These are phyloP conservation scores for Lentithecium fluviatile DNA, from an alignment of 495 filamentous ascomycete genomes.

Conservation along the genomic window DNA sequence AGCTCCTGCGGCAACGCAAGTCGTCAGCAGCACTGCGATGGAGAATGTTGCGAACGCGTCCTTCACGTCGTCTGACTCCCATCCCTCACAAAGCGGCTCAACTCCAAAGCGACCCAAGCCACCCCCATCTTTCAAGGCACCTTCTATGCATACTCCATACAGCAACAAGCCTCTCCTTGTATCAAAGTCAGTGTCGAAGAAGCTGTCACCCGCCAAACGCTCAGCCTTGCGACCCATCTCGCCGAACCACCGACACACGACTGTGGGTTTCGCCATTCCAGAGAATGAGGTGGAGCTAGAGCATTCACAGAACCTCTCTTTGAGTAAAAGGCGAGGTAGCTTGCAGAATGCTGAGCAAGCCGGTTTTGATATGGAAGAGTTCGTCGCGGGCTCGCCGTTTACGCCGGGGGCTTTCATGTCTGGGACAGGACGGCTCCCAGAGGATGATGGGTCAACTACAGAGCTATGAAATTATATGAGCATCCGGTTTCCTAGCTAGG, in stretches of 20 bases:
- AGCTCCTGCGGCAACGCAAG: neutral
- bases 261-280: conserved; percentile 15
- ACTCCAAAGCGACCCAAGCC: conserved; percentile 41
- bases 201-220: conserved; percentile 15
- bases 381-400: conserved; percentile 10
- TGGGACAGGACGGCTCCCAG: conserved; percentile 14
- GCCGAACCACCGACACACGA: conserved; percentile 30
- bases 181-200: neutral
- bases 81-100: conserved; percentile 34
- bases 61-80: conserved; percentile 35
- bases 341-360: conserved; percentile 6
- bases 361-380: conserved; percentile 13
- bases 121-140: conserved; percentile 26
- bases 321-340: conserved; percentile 4
- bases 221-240: conserved; percentile 18
- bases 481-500: no score
- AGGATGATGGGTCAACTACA: conserved; percentile 11
- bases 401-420: conserved; percentile 13
- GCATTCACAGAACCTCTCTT: neutral
- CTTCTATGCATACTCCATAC: conserved; percentile 12
- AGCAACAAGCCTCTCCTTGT: neutral
- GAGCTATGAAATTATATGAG: conserved; percentile 14
- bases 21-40: conserved; percentile 10
- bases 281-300: conserved; percentile 10
- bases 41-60: conserved; percentile 26